Conservation (phyloP, 2,329 filamentous ascomycete species). For the Aspergillus transmontanensis region DNA sequence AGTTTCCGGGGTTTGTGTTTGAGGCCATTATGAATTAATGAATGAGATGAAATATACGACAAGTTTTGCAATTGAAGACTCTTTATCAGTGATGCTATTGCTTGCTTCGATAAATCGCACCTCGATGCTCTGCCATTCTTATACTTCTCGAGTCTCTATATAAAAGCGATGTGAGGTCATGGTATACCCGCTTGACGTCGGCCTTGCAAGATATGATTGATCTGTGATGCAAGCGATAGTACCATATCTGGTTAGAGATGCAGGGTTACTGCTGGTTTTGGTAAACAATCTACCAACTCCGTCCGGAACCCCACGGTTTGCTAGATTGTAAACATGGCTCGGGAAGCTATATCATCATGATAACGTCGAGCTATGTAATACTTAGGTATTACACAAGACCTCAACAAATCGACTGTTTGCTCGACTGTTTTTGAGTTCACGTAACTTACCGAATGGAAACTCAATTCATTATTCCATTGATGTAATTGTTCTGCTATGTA, state of each 20-base stretch:
- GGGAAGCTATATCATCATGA: background rate
- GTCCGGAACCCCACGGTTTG: background rate
- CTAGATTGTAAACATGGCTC: background rate
- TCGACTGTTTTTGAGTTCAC: background rate
- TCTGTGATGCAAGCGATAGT: background rate
- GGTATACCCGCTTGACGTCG: constrained; percentile 9
- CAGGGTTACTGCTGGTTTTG: background rate
- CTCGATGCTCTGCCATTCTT: background rate
- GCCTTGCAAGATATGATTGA: background rate
- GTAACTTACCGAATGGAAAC: background rate
- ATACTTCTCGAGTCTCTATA: background rate
- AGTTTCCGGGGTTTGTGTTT: constrained; percentile 43
- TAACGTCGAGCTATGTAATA: background rate
- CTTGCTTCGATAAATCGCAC: background rate
- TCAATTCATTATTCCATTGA: background rate
- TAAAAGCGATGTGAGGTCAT: constrained; percentile 12
- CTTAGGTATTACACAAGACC: background rate
- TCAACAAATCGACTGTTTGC: background rate
- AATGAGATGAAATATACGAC: background rate
- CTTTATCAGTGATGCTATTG: background rate
- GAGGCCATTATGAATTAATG: constrained; percentile 16
- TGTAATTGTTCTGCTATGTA: background rate
- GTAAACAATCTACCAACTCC: background rate
- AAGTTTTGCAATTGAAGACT: background rate
- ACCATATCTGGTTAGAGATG: background rate